Evolutionary conservation across 1,284 basidiomycete genomes (phyloP), one percentile per base, ranked within the genome.

Genomic region (Ustilago shanxiensis): DNA sequence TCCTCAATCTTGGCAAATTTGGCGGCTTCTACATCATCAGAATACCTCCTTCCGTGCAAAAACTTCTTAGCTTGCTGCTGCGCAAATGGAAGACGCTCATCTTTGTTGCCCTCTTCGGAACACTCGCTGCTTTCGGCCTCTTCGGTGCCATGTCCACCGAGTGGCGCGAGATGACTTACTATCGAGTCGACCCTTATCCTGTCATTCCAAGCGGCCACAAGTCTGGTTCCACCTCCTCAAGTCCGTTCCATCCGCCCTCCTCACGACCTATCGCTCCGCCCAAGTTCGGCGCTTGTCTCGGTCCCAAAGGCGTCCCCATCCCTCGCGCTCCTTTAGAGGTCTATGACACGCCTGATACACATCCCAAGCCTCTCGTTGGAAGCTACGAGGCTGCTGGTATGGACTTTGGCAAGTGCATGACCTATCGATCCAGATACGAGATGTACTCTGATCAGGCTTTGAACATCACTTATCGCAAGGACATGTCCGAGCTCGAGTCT

Each of bases 401-500:
- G 77, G 79, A 85, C 55, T 66, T 65, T n/a, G 72, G 66, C 62
- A 80, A 83, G 57, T 86, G 84, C 74, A 77, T 83, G 63, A 86
- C 84, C 57, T 86, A 86, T 69, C 61, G 73, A 8, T 75, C 76
- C 49, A 65, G 84, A 37, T 85, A 84, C 63, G 64, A 71, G 60
- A 86, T 86, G 84, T 86, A 86, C 74, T 81, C 83, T 29, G 84
- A 86, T 69, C 75, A 85, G 52, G 83, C 83, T n/a, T 81, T 86
- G 50, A 79, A 77, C 63, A 83, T 86, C 77, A 81, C 79, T 31
- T 86, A 86, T 60, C 79, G 84, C n/a, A 64, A 76, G 35, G 80
- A 82, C 44, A 58, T 76, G 2, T 79, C 79, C 41, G 74, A 81
- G 68, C 81, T 83, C 60, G 72, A 78, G 31, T 39, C 58, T 29